Conservation (phyloP, 192 early-diverging fungal species). For the Powellomyces hirtus region DNA sequence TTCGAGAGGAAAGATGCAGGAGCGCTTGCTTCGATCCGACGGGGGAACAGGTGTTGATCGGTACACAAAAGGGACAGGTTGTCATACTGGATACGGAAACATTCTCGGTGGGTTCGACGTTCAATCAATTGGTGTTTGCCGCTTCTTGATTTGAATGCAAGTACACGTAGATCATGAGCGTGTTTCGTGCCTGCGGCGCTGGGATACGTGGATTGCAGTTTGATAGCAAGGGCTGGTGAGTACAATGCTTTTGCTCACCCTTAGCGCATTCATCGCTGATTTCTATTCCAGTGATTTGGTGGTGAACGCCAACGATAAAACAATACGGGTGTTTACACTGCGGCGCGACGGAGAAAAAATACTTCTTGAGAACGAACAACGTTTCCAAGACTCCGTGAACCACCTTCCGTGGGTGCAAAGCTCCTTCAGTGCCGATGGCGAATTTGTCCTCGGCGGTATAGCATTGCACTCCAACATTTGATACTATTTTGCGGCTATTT, state of each 20-base stretch:
- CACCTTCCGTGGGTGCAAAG: conserved; percentile 85
- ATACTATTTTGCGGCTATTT: no score
- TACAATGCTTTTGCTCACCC: background rate
- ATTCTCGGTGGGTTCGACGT: conserved; percentile 49
- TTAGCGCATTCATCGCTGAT: no score
- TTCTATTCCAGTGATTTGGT: conserved; percentile 60
- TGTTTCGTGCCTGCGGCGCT: conserved; percentile 29
- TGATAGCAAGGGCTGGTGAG: conserved; percentile 65
- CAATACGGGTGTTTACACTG: conserved; percentile 68
- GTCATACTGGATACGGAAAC: conserved; percentile 57
- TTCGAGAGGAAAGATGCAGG: conserved; percentile 1
- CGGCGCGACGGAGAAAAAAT: background rate
- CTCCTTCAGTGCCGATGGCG: conserved; percentile 83
- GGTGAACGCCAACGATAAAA: conserved; percentile 76
- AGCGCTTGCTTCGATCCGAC: conserved; percentile 13
- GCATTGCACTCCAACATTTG: no score
- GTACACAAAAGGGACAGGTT: conserved; percentile 66
- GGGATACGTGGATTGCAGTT: conserved; percentile 64
- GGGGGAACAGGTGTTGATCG: conserved; percentile 61
- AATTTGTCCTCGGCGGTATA: conserved; percentile 85
- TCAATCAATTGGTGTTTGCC: no score
- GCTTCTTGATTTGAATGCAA: no score
- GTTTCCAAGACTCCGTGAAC: conserved; percentile 90
- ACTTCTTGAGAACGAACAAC: conserved; percentile 45
- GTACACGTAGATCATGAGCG: background rate